Evolutionary conservation across 306 rosid genomes (phyloP).

Genomic region (Fragaria nilgerrensis): DNA sequence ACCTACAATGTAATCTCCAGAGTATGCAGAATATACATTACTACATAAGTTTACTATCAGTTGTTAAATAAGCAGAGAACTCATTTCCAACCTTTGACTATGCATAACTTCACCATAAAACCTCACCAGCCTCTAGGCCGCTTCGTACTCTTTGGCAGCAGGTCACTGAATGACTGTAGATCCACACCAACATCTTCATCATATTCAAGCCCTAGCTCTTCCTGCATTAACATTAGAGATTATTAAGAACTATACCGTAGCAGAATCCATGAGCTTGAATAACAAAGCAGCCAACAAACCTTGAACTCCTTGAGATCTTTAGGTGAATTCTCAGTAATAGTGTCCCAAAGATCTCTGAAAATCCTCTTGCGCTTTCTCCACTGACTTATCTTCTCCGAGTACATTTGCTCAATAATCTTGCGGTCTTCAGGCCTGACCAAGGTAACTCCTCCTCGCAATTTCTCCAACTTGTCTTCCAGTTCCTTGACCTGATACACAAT

Average conservation of each 20-base stretch:
- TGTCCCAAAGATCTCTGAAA: constrained; percentile 88
- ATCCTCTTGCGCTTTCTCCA: constrained; percentile 95
- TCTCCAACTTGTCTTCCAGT: constrained; percentile 62
- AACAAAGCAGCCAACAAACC: constrained; percentile 35
- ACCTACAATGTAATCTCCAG: constrained; percentile 5
- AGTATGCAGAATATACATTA: constrained; percentile 12
- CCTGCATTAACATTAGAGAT: constrained; percentile 42
- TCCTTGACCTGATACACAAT: constrained; percentile 59
- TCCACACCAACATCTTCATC: constrained; percentile 75
- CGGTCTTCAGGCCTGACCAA: constrained; percentile 92
- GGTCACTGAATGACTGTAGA: constrained; percentile 62
- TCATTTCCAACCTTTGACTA: constrained; percentile 14
- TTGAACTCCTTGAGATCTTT: constrained; percentile 85
- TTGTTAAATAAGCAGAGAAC: constrained; percentile 17
- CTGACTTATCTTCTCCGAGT: constrained; percentile 52
- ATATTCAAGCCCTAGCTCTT: constrained; percentile 83
- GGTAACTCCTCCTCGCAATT: constrained; percentile 76
- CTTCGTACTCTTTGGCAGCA: constrained; percentile 59
- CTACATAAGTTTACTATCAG: constrained; percentile 6
- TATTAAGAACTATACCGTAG: constrained; percentile 7
- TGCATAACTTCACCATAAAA: constrained; percentile 21
- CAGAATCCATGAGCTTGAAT: constrained; percentile 2
- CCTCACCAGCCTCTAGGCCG: constrained; percentile 53
- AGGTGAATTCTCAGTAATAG: constrained; percentile 83
- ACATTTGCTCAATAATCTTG: constrained; percentile 48